Percentiles rank a stretch among this genome's conserved stretches.
These are phyloP conservation scores for Acanthamoeba royreba DNA, from an alignment of 208 protist species.

Conservation along the genomic window DNA sequence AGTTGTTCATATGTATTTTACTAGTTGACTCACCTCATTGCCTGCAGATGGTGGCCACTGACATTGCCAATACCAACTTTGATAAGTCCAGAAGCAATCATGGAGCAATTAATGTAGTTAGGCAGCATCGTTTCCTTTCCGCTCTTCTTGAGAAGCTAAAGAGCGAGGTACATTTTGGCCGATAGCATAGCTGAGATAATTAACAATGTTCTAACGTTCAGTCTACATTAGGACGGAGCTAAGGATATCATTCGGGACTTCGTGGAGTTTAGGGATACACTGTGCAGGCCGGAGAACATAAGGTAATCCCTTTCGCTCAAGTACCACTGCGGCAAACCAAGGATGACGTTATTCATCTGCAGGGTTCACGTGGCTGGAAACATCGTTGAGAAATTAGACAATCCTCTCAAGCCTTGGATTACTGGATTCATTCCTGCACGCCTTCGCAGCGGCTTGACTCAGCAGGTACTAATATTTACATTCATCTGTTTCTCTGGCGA, in stretches of 20 bases:
- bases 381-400: neutral
- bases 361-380: slow-evolving; percentile 19
- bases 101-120: neutral
- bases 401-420: slow-evolving; percentile 1
- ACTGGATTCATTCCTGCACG: neutral
- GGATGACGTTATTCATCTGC: neutral
- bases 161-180: neutral
- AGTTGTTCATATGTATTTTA: neutral
- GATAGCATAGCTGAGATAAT: no score
- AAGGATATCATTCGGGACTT: slow-evolving; percentile 11
- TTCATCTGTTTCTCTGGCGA: neutral
- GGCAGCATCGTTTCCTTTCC: slow-evolving; percentile 36
- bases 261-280: neutral
- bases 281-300: slow-evolving; percentile 35
- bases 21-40: neutral
- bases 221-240: neutral
- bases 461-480: neutral
- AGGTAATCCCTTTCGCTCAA: neutral
- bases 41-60: slow-evolving; percentile 4
- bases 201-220: no score
- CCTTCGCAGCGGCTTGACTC: neutral
- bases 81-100: slow-evolving; percentile 20
- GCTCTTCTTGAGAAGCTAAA: neutral
- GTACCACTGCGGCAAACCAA: no score
- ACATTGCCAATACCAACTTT: neutral